phyloP scores from a whole-genome alignment of 2,329 filamentous ascomycete genomes.

The Fonsecaea monophora region DNA sequence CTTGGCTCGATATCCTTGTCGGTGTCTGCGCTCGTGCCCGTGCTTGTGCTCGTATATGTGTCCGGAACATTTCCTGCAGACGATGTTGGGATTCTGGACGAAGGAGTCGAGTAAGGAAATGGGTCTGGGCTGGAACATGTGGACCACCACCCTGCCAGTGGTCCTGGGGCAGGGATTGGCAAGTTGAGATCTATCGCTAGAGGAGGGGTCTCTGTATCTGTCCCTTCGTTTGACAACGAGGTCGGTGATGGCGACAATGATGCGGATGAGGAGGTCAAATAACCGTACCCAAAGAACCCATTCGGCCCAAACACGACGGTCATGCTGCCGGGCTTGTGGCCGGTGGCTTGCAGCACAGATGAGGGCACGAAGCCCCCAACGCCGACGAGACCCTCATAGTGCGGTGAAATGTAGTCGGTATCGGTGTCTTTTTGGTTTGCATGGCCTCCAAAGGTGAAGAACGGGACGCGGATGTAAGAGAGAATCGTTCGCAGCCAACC shows the following conservation, averaged over 20 bases:
- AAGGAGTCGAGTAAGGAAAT: constrained; percentile 19
- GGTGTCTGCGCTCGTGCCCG: constrained; percentile 12
- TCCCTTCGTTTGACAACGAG: constrained; percentile 30
- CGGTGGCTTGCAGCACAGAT: constrained; percentile 43
- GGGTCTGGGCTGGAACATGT: constrained; percentile 41
- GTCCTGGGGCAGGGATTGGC: constrained; percentile 41
- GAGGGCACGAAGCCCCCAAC: constrained; percentile 56
- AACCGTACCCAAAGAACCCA: constrained; percentile 60
- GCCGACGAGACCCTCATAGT: constrained; percentile 53
- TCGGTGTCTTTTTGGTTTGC: background rate
- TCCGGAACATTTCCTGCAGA: background rate
- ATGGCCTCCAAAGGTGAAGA: background rate
- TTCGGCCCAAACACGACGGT: constrained; percentile 56
- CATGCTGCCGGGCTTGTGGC: constrained; percentile 47
- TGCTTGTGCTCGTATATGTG: background rate
- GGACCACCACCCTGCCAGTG: constrained; percentile 55
- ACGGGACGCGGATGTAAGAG: constrained; percentile 43
- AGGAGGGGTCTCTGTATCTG: constrained; percentile 16
- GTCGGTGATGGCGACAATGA: constrained; percentile 31
- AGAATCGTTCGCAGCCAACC: constrained; percentile 3
- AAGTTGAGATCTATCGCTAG: constrained; percentile 15
- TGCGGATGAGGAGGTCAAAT: constrained; percentile 35
- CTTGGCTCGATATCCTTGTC: background rate
- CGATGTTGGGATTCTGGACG: background rate
- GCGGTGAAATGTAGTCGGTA: constrained; percentile 41